phyloP scores from a whole-genome alignment of 225 moss, liverwort and hornwort genomes.

The Physcomitrellopsis africana region DNA sequence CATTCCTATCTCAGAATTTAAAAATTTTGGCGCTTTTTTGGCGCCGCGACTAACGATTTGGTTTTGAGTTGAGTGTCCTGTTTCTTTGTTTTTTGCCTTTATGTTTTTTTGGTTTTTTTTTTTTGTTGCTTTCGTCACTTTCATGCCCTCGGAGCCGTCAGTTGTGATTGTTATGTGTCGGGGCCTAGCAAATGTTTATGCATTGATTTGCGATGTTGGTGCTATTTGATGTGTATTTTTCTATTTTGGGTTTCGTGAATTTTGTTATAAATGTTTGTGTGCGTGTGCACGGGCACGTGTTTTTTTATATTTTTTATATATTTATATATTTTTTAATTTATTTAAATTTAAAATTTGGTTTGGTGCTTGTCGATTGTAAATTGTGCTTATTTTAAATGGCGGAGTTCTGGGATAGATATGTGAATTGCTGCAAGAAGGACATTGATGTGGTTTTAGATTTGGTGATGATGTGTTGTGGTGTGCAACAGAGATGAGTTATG shows the following conservation, averaged over 20 bases:
- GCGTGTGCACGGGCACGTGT: neutral
- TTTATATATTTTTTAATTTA: no score
- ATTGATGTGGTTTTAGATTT: slow-evolving; percentile 1
- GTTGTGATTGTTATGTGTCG: neutral
- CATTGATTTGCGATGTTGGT: neutral
- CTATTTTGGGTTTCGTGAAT: neutral
- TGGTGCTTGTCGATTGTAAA: slow-evolving; percentile 8
- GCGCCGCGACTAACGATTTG: no score
- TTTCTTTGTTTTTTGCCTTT: no score
- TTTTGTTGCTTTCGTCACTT: no score
- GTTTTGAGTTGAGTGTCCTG: no score
- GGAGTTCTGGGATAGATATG: slow-evolving; percentile 4
- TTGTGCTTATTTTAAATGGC: neutral
- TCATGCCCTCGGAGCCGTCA: neutral
- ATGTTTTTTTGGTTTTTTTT: no score
- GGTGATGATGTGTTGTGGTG: slow-evolving; percentile 1
- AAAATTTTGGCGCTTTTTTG: no score
- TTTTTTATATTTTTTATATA: neutral
- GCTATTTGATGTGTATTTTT: neutral
- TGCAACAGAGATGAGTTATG: slow-evolving; percentile 89
- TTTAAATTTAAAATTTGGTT: neutral
- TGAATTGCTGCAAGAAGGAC: neutral
- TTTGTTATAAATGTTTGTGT: neutral
- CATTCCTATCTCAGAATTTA: no score
- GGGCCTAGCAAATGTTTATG: neutral